Evolutionary conservation across 768 basidiomycete species (phyloP), one percentile per base, ranked within the genome.

Genomic region (Russula lepida): DNA sequence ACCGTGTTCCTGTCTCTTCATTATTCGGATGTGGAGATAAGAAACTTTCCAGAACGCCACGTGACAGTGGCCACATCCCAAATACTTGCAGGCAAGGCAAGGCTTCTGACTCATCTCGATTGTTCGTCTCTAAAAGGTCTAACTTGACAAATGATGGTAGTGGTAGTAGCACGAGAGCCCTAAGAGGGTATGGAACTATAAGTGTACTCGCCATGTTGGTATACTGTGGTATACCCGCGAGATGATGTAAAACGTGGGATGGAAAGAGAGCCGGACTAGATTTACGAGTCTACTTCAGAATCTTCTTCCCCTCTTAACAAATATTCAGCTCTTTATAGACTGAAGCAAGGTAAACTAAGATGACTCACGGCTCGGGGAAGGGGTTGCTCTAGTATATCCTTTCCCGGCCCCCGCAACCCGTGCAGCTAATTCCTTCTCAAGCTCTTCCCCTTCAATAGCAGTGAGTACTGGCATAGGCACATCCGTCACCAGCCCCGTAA

Each of bases 341-440:
- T 19, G 23, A 39, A n/a, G 9, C 4, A 30, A 11, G n/a, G 4
- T n/a, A 33, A 13, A 19, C 11, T 12, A 33, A 48, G 44, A 12
- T 11, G 25, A 58, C 61, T 62, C 44, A 62, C 61, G 23, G n/a
- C 37, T 62, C 15, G 49, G 57, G 15, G 56, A 54, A 2, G 49
- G 15, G 41, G 56, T 27, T 12, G 12, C 13, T 32, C 61, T 58
- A 33, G 61, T 13, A 27, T 44, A 35, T 43, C 50, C 56, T 25
- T 58, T 62, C 19, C 56, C 61, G 9, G 51, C 61, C 19, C 56
- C 61, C 1, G 61, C 61, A 43, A 58, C 61, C 35, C 61, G 61
- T 39, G 61, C 61, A 27, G 56, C 51, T 21, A 62, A 25, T 48
- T 62, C 61, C 37, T 41, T 62, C 51, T 62, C 61, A 17, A 62